Base-by-base conservation (phyloP, 495 filamentous ascomycete species). In the Penicillium malachiteum region DNA sequence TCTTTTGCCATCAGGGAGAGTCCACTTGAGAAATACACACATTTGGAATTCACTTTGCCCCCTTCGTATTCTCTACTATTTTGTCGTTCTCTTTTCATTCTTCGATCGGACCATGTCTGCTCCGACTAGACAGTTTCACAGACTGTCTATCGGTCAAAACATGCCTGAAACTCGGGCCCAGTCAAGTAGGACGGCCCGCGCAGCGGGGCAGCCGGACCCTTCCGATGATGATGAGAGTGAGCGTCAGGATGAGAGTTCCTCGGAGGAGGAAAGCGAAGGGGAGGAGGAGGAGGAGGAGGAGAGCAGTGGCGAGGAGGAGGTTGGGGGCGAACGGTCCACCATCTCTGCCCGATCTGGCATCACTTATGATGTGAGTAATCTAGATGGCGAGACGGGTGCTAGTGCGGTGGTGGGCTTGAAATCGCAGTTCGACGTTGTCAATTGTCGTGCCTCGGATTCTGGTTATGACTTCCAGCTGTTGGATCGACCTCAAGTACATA, bases 51-150 rank as follows among this genome's bases (percentile, higher is more conserved):
- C 16, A 17, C 50, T 42, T 55, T 26, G 26, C 48, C 43, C 37
- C 37, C 21, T 26, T 47, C 37, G 17, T 41, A 35, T 55, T 16
- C 21, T 31, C 26, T 16, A 37, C 26, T 16, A 37, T 13, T 30
- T n/a, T n/a, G 14, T 21, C 58, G 18, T 32, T 32, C 59, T 21
- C 48, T 32, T 39, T 13, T 18, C 54, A 52, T 50, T 55, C 53
- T 49, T 40, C 21, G 39, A 55, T 53, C 55, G 55, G 50, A 54
- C 21, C 48, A 78, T 76, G 76, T 69, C 73, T 56, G 61, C 72
- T 40, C 73, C 74, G 40, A 75, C 69, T 13, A 69, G 64, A 51
- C 74, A 76, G 57, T 71, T 78, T 34, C 60, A 66, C 57, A 65
- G 57, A 55, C 66, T 76, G 39, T 76, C 70, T 40, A 71, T 78